Base-by-base conservation (phyloP, 768 basidiomycete species). In the Lentinus brumalis region DNA sequence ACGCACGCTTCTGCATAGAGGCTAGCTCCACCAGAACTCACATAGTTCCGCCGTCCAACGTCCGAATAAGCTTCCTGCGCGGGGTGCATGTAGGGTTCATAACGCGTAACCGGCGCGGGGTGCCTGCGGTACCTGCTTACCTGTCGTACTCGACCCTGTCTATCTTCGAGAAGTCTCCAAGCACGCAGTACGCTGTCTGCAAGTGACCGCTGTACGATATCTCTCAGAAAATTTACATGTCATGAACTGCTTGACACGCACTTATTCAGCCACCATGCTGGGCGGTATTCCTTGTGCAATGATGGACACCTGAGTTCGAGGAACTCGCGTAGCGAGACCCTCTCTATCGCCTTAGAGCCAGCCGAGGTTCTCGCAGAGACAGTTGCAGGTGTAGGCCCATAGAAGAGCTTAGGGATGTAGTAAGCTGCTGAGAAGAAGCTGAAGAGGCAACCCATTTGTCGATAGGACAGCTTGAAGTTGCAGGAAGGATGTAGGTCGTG, bases 1-100 rank as follows among this genome's bases (percentile, higher is more conserved):
- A 56, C 15, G 40, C 49, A 41, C 41, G 31, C 16, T 10, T 11
- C 29, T 10, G 18, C 30, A 26, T 40, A 50, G 38, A 53, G 10
- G 63, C 39, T 44, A 21, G 44, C 12, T 21, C 26, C 40, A 14
- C 60, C 8, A 30, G 16, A n/a, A 35, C 83, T 65, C 67, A 88
- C 87, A 89, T 61, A 29, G 87, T 88, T 8, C 88, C 88, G 35
- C 87, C 87, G 64, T 89, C 88, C 16, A 75, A 70, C 18, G 85
- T 72, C 16, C 77, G 77, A 49, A 89, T 70, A 32, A 76, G 68
- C 75, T 77, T 70, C 73, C 82, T 76, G 82, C 79, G 56, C 26
- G 52, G 38, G 39, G 35, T 32, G 52, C 52, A 38, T 53, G 50
- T 51, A 38, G 50, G 50, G 50, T 32, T 31, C 31, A 39, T 35